Percentiles rank a stretch among this genome's conserved stretches.
Evolutionary conservation across 352 stramenopile species (phyloP).

Genomic region (Thalassiosira exigua): DNA sequence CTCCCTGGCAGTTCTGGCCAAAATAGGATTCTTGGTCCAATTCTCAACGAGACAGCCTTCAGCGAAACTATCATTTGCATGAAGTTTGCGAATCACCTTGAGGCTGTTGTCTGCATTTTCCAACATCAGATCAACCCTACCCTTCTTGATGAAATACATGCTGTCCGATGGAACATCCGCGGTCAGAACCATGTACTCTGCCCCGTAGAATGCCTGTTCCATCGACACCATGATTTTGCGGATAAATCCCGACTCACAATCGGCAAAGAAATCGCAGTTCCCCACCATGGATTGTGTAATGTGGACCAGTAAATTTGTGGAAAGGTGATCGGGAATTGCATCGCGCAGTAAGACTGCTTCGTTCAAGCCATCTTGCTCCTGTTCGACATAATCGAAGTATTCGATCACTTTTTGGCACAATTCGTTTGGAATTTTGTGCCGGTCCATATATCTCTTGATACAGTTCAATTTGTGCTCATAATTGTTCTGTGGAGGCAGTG

Average conservation of each 20-base stretch:
- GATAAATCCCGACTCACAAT: constrained; percentile 62
- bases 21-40: constrained; percentile 63
- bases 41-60: constrained; percentile 63
- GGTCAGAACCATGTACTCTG: constrained; percentile 53
- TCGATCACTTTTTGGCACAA: constrained; percentile 46
- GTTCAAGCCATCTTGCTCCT: constrained; percentile 64
- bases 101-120: constrained; percentile 32
- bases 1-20: constrained; percentile 56
- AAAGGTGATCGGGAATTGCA: constrained; percentile 47
- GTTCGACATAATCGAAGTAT: constrained; percentile 71
- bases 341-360: constrained; percentile 56
- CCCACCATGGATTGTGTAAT: constrained; percentile 65
- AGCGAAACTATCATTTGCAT: constrained; percentile 62
- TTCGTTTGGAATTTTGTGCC: constrained; percentile 57
- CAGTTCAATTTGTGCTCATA: constrained; percentile 67
- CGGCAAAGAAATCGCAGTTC: constrained; percentile 60
- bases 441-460: constrained; percentile 62
- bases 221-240: constrained; percentile 64
- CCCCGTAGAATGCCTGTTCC: constrained; percentile 61
- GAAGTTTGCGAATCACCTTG: constrained; percentile 50
- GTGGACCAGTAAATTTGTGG: constrained; percentile 60
- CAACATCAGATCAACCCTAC: constrained; percentile 59
- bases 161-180: constrained; percentile 40
- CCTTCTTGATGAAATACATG: constrained; percentile 76
- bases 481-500: too few relatives aligned